Evolutionary conservation across 192 early-diverging fungal species (phyloP).

Genomic region (Entomortierella chlamydospora): DNA sequence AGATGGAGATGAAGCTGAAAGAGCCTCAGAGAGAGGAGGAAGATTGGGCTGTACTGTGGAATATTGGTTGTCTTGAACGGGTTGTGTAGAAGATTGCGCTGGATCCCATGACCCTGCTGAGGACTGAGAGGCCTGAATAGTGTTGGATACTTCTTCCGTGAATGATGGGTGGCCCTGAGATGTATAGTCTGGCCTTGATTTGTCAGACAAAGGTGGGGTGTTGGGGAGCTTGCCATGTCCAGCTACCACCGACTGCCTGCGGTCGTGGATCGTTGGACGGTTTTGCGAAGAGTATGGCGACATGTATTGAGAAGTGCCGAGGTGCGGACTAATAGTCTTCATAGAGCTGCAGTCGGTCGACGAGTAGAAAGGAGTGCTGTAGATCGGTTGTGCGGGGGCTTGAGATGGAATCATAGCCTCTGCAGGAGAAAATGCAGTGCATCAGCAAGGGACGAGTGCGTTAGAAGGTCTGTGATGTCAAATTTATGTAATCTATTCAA

Average conservation of each 20-base stretch:
- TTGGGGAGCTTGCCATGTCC: conserved; percentile 9
- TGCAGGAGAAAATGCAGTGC: not conserved
- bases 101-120: conserved; percentile 17
- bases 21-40: conserved; percentile 41
- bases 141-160: not conserved
- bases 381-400: conserved; percentile 8
- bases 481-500: no score
- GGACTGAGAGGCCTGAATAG: conserved; percentile 3
- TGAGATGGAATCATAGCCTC: conserved; percentile 39
- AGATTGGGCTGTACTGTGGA: conserved; percentile 26
- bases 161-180: not conserved
- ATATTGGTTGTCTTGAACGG: conserved; percentile 10
- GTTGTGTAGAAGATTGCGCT: conserved; percentile 2
- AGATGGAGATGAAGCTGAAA: conserved; percentile 25
- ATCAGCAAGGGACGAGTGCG: not conserved
- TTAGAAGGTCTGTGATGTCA: not conserved
- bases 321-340: conserved; percentile 18
- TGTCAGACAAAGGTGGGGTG: conserved; percentile 15
- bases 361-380: conserved; percentile 26
- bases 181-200: conserved; percentile 26
- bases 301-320: conserved; percentile 31
- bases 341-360: conserved; percentile 18
- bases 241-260: conserved; percentile 41
- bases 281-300: conserved; percentile 34
- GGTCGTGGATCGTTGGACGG: conserved; percentile 41